Percentiles rank a stretch among this genome's conserved stretches.
phyloP scores from a whole-genome alignment of 2,329 filamentous ascomycete species.

The Claviceps paspali region DNA sequence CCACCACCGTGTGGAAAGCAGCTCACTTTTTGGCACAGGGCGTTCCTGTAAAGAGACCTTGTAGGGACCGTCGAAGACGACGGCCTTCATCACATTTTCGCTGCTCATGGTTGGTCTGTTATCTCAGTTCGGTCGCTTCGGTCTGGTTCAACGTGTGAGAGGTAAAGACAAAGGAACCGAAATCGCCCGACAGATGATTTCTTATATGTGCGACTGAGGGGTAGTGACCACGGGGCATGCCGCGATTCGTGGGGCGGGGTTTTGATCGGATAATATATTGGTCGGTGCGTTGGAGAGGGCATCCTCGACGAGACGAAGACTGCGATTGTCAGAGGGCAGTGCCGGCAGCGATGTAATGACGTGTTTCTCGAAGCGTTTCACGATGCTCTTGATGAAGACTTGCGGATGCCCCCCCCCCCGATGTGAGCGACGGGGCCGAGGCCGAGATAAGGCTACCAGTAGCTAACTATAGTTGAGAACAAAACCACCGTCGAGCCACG shows the following conservation, averaged over 20 bases:
- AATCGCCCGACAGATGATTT: not conserved
- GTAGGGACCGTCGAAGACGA: constrained; percentile 69
- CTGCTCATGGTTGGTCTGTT: constrained; percentile 15
- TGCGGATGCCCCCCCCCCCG: too few relatives aligned
- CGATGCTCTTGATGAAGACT: too few relatives aligned
- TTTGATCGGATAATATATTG: constrained; percentile 1
- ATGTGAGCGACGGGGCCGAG: too few relatives aligned
- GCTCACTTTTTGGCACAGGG: constrained; percentile 50
- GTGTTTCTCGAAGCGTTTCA: too few relatives aligned
- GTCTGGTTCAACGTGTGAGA: not conserved
- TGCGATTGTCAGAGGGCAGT: too few relatives aligned
- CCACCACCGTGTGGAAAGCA: not conserved
- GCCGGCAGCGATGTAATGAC: too few relatives aligned
- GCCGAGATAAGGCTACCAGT: too few relatives aligned
- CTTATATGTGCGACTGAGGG: not conserved
- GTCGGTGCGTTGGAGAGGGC: not conserved
- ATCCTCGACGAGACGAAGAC: too few relatives aligned
- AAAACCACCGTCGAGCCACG: too few relatives aligned
- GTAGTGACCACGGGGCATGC: not conserved
- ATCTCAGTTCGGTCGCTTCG: not conserved
- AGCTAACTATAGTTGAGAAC: too few relatives aligned
- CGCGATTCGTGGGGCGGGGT: constrained; percentile 7
- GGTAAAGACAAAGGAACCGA: not conserved
- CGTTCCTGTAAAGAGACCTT: constrained; percentile 65
- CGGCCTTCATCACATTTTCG: constrained; percentile 60